Evolutionary conservation across 371 early-diverging fungal genomes (phyloP).

Genomic region (Syncephalastrum contaminatum): DNA sequence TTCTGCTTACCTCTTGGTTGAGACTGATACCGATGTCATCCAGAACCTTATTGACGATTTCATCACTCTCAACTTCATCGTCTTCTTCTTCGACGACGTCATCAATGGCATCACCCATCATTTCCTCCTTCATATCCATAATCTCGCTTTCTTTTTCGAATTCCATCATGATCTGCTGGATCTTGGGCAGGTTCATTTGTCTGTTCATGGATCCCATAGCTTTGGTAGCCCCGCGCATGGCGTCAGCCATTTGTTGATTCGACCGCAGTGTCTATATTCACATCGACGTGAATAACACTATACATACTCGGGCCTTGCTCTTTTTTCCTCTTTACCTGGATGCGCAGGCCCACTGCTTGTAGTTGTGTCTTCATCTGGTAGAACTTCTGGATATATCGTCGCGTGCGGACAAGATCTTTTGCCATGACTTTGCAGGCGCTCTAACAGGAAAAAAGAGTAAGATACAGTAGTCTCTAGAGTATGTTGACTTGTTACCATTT

Average conservation of each 20-base stretch:
- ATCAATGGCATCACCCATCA: slow-evolving; percentile 97
- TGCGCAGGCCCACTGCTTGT: slow-evolving; percentile 88
- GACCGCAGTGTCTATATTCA: slow-evolving; percentile 76
- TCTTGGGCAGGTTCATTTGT: slow-evolving; percentile 88
- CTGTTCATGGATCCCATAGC: slow-evolving; percentile 97
- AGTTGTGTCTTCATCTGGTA: slow-evolving; percentile 94
- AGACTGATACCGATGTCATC: slow-evolving; percentile 94
- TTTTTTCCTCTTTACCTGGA: slow-evolving; percentile 64
- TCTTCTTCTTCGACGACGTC: slow-evolving; percentile 93
- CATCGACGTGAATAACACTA: not conserved
- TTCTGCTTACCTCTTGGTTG: slow-evolving; percentile 51
- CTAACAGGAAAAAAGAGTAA: slow-evolving; percentile 31
- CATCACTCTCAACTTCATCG: slow-evolving; percentile 89
- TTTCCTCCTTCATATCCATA: slow-evolving; percentile 98
- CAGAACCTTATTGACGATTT: slow-evolving; percentile 89
- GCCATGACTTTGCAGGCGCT: slow-evolving; percentile 95
- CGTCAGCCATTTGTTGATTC: slow-evolving; percentile 94
- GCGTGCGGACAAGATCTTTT: slow-evolving; percentile 93
- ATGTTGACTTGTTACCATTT: slow-evolving; percentile 85
- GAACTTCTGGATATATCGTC: slow-evolving; percentile 92
- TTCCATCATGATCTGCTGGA: slow-evolving; percentile 96
- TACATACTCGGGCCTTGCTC: not conserved
- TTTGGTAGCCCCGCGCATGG: slow-evolving; percentile 93
- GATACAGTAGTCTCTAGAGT: no score
- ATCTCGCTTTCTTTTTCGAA: slow-evolving; percentile 93